Conservation (phyloP, 257 asterid genomes). For the Solanum paucissectum region DNA sequence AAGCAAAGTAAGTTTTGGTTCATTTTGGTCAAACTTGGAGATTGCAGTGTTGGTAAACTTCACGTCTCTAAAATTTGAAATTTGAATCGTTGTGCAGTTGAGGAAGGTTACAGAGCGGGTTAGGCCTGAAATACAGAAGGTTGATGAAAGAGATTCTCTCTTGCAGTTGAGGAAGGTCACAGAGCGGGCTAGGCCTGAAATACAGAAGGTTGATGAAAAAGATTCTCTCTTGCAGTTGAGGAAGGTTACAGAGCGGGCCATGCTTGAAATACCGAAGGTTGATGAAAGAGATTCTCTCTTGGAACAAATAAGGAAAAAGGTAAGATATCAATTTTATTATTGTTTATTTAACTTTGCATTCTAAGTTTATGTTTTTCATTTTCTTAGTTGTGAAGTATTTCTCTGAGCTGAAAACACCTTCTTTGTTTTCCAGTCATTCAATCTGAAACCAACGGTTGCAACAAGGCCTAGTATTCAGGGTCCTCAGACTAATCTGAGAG, state of each 20-base stretch:
- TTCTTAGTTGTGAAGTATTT: not conserved
- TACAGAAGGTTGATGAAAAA: slow-evolving; percentile 30
- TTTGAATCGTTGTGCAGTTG: slow-evolving; percentile 42
- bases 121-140: slow-evolving; percentile 39
- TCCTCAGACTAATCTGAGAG: slow-evolving; percentile 65
- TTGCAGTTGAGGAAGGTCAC: slow-evolving; percentile 30
- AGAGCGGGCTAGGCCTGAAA: slow-evolving; percentile 36
- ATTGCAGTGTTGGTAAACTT: not conserved
- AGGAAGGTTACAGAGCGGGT: slow-evolving; percentile 61
- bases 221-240: slow-evolving; percentile 17
- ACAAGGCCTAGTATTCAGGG: slow-evolving; percentile 63
- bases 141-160: slow-evolving; percentile 60
- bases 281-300: slow-evolving; percentile 44
- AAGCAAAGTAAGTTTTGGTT: slow-evolving; percentile 53
- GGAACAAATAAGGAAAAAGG: slow-evolving; percentile 86
- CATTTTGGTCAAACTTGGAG: not conserved
- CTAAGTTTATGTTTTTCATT: not conserved
- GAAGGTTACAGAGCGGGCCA: slow-evolving; percentile 55
- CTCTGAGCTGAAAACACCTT: slow-evolving; percentile 8
- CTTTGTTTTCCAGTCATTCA: slow-evolving; percentile 59
- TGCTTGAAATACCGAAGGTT: slow-evolving; percentile 36
- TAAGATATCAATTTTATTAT: slow-evolving; percentile 5
- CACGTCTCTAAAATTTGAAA: slow-evolving; percentile 13
- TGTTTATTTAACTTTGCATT: not conserved
- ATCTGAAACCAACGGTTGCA: slow-evolving; percentile 58